Conservation (phyloP, 2,329 filamentous ascomycete species). For the Claviceps digitariae region DNA sequence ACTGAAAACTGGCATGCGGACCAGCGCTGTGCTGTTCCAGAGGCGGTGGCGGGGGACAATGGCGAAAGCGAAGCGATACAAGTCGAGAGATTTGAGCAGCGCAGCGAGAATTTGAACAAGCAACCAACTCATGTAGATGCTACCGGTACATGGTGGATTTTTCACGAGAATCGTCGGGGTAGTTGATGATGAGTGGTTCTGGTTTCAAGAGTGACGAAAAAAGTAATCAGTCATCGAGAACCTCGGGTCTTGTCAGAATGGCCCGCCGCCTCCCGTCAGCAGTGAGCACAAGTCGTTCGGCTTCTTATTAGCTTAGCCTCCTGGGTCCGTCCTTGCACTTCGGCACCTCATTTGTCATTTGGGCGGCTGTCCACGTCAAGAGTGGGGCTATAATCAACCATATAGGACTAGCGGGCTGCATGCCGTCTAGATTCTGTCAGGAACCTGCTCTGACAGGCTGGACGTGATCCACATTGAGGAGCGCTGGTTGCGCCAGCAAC, state of each 20-base stretch:
- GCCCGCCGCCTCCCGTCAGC: neutral
- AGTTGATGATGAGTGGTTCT: neutral
- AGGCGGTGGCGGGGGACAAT: neutral
- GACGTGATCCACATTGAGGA: neutral
- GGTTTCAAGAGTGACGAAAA: neutral
- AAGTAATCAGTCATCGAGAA: neutral
- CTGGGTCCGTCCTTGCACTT: neutral
- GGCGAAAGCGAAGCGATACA: neutral
- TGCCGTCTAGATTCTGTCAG: neutral
- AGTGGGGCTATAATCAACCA: neutral
- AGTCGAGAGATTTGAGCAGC: neutral
- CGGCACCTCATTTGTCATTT: too few species aligned
- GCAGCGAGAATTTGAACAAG: neutral
- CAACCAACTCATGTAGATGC: neutral
- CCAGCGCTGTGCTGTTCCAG: neutral
- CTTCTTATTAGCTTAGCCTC: neutral
- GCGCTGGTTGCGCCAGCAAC: slow-evolving; percentile 16
- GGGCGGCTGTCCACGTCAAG: neutral
- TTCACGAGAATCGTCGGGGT: neutral
- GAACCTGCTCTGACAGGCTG: neutral
- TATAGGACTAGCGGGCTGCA: neutral
- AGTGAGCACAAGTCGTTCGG: neutral
- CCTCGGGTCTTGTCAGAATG: neutral
- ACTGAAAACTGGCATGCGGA: neutral
- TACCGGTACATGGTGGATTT: neutral